These are phyloP conservation scores for Diaporthe sp. DNA, from an alignment of 2,329 filamentous ascomycete species.

Conservation along the genomic window DNA sequence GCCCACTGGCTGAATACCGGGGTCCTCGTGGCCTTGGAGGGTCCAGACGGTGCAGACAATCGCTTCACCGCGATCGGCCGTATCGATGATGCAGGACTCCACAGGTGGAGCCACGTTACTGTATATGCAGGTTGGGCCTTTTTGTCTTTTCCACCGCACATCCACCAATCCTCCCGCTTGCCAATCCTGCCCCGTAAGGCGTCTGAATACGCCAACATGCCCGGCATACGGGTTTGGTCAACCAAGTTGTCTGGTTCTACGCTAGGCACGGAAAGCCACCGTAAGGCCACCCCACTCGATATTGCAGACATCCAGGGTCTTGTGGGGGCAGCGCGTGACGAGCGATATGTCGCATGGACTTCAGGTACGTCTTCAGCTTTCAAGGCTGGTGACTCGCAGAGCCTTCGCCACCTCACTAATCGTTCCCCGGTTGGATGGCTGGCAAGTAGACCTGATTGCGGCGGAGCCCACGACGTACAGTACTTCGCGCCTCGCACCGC, in stretches of 20 bases:
- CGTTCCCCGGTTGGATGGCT: not conserved
- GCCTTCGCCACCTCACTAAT: not conserved
- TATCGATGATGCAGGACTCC: conserved; percentile 14
- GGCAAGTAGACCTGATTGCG: not conserved
- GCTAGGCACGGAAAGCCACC: conserved; percentile 11
- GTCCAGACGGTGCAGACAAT: not conserved
- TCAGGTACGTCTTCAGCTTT: not conserved
- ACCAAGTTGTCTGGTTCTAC: not conserved
- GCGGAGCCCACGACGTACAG: not conserved
- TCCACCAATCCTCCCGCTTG: conserved; percentile 1
- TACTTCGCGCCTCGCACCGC: not conserved
- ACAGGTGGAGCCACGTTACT: conserved; percentile 8
- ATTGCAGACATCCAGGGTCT: conserved; percentile 1
- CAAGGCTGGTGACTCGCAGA: not conserved
- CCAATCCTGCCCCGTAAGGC: conserved; percentile 24
- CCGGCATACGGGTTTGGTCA: conserved; percentile 11
- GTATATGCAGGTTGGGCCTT: conserved; percentile 23
- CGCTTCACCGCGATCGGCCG: conserved; percentile 11
- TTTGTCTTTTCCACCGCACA: conserved; percentile 9
- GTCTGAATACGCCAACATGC: not conserved
- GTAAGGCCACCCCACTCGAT: not conserved
- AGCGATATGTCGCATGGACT: conserved; percentile 2
- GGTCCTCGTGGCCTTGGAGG: not conserved
- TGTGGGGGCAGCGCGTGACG: not conserved
- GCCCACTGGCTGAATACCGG: not conserved